A percentile compares a stretch with the other conserved stretches of the same genome.
Conservation (phyloP, 177 flowering plant species). For the Vitis hybrid region DNA sequence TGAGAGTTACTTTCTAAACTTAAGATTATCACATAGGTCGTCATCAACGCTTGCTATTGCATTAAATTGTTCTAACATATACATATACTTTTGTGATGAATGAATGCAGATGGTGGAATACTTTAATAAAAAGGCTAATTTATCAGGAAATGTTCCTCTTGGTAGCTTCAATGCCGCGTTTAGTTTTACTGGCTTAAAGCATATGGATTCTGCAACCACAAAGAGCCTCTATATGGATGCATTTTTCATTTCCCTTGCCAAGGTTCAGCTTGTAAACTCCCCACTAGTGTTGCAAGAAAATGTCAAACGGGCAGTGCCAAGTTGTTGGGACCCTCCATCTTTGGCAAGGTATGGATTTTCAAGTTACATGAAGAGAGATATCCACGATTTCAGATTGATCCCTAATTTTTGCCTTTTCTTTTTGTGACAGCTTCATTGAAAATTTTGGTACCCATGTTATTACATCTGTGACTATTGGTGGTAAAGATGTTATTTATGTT, state of each 20-base stretch:
- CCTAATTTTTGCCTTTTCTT: conserved; percentile 15
- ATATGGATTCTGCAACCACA: conserved; percentile 59
- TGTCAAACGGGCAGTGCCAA: conserved; percentile 64
- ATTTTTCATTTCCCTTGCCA: conserved; percentile 55
- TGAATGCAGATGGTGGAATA: conserved; percentile 73
- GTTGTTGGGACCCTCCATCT: conserved; percentile 75
- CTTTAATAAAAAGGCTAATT: conserved; percentile 55
- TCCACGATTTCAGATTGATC: neutral
- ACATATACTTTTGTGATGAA: conserved; percentile 2
- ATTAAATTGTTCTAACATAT: conserved; percentile 9
- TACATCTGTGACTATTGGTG: conserved; percentile 76
- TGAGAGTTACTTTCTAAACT: neutral
- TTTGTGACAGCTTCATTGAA: conserved; percentile 68
- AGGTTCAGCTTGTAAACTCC: conserved; percentile 45
- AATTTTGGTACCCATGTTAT: conserved; percentile 87
- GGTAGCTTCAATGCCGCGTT: conserved; percentile 79
- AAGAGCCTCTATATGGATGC: conserved; percentile 76
- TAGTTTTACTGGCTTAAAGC: conserved; percentile 65
- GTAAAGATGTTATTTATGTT: conserved; percentile 77
- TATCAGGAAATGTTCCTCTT: conserved; percentile 54
- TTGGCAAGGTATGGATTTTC: conserved; percentile 58
- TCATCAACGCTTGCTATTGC: conserved; percentile 1
- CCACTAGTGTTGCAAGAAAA: conserved; percentile 48
- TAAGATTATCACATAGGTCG: neutral
- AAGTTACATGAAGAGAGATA: neutral